These are phyloP conservation scores for Septoria petroselini DNA, from an alignment of 2,329 filamentous ascomycete genomes.

Conservation along the genomic window DNA sequence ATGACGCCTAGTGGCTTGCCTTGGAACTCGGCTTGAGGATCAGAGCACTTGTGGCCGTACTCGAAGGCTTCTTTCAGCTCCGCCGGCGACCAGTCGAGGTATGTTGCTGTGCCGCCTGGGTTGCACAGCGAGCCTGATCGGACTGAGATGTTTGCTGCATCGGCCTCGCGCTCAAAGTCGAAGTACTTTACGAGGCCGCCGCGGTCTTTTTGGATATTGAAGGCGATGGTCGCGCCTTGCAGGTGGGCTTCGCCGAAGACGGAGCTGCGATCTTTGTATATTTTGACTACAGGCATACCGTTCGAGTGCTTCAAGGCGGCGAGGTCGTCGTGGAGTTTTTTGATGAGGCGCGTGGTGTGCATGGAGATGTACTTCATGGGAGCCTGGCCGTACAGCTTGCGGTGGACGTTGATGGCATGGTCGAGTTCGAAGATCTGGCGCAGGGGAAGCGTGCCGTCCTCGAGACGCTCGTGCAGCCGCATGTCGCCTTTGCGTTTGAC, in stretches of 20 bases:
- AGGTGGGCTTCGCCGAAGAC: constrained; percentile 45
- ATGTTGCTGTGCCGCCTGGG: constrained; percentile 74
- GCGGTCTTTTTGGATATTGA: constrained; percentile 69
- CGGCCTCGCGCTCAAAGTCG: constrained; percentile 81
- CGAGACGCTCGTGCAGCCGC: constrained; percentile 72
- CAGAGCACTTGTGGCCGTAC: constrained; percentile 76
- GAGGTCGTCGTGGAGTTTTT: constrained; percentile 58
- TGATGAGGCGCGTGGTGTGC: constrained; percentile 66
- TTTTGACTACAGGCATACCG: constrained; percentile 58
- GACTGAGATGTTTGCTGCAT: constrained; percentile 72
- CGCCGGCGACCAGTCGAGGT: constrained; percentile 67
- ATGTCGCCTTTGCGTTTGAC: constrained; percentile 66
- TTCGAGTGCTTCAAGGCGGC: constrained; percentile 65
- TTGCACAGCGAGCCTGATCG: constrained; percentile 87
- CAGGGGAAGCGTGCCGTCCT: constrained; percentile 86
- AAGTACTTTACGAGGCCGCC: constrained; percentile 73
- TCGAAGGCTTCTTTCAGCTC: constrained; percentile 81
- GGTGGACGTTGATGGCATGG: constrained; percentile 67
- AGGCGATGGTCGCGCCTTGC: constrained; percentile 73
- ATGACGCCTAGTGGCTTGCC: constrained; percentile 88
- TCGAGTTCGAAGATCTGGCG: constrained; percentile 83
- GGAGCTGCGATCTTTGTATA: constrained; percentile 54
- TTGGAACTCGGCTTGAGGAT: constrained; percentile 71
- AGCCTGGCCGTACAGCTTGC: constrained; percentile 61
- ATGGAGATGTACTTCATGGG: constrained; percentile 63